Percentiles rank a stretch among this genome's conserved stretches.
Conservation (phyloP, 1,284 basidiomycete genomes). For the Papiliotrema laurentii region DNA sequence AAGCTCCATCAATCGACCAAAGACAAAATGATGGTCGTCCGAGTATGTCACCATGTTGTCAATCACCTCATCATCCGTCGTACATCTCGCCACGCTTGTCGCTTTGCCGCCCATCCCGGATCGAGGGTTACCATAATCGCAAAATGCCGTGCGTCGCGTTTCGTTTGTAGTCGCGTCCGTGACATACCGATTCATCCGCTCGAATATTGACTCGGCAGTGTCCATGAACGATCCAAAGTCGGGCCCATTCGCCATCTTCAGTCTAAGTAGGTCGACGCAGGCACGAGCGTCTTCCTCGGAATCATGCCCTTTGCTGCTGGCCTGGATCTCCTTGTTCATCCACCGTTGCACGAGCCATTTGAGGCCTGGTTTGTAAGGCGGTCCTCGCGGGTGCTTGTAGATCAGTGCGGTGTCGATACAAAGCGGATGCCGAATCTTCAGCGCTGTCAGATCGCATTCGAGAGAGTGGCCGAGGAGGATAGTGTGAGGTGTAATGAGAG, state of each 20-base stretch:
- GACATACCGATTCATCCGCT: slow-evolving; percentile 61
- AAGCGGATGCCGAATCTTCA: slow-evolving; percentile 73
- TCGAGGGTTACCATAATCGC: slow-evolving; percentile 76
- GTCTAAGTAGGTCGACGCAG: slow-evolving; percentile 71
- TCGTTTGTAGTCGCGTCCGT: slow-evolving; percentile 44
- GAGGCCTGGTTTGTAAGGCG: slow-evolving; percentile 82
- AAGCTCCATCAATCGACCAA: slow-evolving; percentile 72
- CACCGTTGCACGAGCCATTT: slow-evolving; percentile 90
- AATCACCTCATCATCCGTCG: slow-evolving; percentile 65
- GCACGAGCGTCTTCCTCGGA: slow-evolving; percentile 86
- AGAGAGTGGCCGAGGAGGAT: slow-evolving; percentile 91
- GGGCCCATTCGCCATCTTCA: slow-evolving; percentile 71
- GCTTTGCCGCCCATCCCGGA: slow-evolving; percentile 79
- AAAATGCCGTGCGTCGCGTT: slow-evolving; percentile 61
- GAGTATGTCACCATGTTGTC: slow-evolving; percentile 60
- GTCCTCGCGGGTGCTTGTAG: slow-evolving; percentile 82
- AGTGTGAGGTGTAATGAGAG: slow-evolving; percentile 58
- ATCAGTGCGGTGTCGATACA: slow-evolving; percentile 85
- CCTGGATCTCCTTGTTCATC: slow-evolving; percentile 78
- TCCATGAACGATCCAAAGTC: slow-evolving; percentile 75
- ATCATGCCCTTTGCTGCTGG: slow-evolving; percentile 71
- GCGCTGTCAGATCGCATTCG: slow-evolving; percentile 79
- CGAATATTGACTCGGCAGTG: slow-evolving; percentile 80
- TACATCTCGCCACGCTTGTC: slow-evolving; percentile 65
- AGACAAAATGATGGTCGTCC: slow-evolving; percentile 68